These are phyloP conservation scores for Crithidia sp. DNA, from an alignment of 208 protist species.

Conservation along the genomic window DNA sequence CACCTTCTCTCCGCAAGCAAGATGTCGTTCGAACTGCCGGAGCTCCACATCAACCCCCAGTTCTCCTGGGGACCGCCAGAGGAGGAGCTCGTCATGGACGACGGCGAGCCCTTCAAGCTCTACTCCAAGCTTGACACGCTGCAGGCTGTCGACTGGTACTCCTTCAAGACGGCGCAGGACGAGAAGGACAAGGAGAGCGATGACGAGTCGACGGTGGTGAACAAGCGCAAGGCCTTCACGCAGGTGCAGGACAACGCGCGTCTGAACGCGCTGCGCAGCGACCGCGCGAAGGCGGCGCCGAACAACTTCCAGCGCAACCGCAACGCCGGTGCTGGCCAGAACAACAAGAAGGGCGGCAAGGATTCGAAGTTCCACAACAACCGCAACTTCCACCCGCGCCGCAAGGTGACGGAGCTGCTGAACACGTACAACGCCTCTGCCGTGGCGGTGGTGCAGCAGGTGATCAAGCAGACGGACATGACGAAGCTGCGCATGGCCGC, in stretches of 20 bases:
- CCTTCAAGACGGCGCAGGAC: constrained; percentile 30
- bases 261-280: constrained; percentile 66
- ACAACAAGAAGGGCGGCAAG: constrained; percentile 36
- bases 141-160: constrained; percentile 59
- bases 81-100: constrained; percentile 68
- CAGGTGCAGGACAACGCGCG: constrained; percentile 75
- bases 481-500: constrained; percentile 39
- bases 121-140: constrained; percentile 74
- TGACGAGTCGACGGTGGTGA: constrained; percentile 33
- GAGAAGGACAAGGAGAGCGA: constrained; percentile 33
- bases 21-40: constrained; percentile 84
- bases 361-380: constrained; percentile 31
- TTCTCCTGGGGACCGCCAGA: constrained; percentile 85
- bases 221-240: constrained; percentile 53
- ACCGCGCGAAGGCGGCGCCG: constrained; percentile 40
- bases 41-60: constrained; percentile 71
- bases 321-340: constrained; percentile 26
- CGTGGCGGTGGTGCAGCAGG: constrained; percentile 37
- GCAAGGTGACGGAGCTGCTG: constrained; percentile 39
- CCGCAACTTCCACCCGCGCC: constrained; percentile 46
- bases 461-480: constrained; percentile 53
- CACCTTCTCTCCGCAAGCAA: neutral
- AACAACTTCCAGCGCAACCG: constrained; percentile 25
- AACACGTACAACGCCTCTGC: constrained; percentile 48
- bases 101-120: constrained; percentile 57